A percentile compares a stretch with the other conserved stretches of the same genome.
Evolutionary conservation across 2,329 filamentous ascomycete species (phyloP).

Genomic region (Epicoccum nigrum): DNA sequence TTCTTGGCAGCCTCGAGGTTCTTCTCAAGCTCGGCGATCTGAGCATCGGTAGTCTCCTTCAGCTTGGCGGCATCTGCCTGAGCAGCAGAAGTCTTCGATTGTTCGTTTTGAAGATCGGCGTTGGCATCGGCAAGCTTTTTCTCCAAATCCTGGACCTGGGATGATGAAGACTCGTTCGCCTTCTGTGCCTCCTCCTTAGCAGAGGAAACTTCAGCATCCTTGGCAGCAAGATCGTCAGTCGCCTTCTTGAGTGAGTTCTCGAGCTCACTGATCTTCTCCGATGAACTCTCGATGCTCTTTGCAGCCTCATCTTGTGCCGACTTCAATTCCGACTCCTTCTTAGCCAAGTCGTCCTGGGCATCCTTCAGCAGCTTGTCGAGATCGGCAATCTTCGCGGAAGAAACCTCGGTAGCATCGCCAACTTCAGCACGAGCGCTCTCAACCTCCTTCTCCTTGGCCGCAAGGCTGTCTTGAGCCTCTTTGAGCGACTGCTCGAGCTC

Average conservation of each 20-base stretch:
- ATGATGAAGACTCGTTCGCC: slow-evolving; percentile 18
- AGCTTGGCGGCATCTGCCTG: slow-evolving; percentile 29
- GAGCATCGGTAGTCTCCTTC: slow-evolving; percentile 22
- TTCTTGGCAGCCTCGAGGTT: slow-evolving; percentile 25
- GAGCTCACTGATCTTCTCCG: slow-evolving; percentile 29
- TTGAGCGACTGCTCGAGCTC: slow-evolving; percentile 37
- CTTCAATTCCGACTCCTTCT: slow-evolving; percentile 33
- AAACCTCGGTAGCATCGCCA: slow-evolving; percentile 27
- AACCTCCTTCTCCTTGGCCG: slow-evolving; percentile 31
- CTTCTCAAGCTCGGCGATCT: slow-evolving; percentile 30
- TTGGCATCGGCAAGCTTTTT: slow-evolving; percentile 9
- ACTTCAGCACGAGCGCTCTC: slow-evolving; percentile 23
- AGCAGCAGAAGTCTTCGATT: slow-evolving; percentile 13
- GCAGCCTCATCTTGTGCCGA: slow-evolving; percentile 27
- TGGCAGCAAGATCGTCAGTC: slow-evolving; percentile 28
- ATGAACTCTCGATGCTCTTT: slow-evolving; percentile 27
- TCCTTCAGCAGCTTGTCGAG: slow-evolving; percentile 30
- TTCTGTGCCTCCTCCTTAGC: slow-evolving; percentile 26
- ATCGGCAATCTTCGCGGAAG: slow-evolving; percentile 32
- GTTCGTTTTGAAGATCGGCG: slow-evolving; percentile 15
- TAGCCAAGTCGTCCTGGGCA: slow-evolving; percentile 22
- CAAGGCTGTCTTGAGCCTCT: slow-evolving; percentile 28
- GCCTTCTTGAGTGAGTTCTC: slow-evolving; percentile 32
- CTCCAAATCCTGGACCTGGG: slow-evolving; percentile 23
- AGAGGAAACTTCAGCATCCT: slow-evolving; percentile 29